phyloP scores from a whole-genome alignment of 1,284 basidiomycete genomes.

The Heterobasidion occidentale region DNA sequence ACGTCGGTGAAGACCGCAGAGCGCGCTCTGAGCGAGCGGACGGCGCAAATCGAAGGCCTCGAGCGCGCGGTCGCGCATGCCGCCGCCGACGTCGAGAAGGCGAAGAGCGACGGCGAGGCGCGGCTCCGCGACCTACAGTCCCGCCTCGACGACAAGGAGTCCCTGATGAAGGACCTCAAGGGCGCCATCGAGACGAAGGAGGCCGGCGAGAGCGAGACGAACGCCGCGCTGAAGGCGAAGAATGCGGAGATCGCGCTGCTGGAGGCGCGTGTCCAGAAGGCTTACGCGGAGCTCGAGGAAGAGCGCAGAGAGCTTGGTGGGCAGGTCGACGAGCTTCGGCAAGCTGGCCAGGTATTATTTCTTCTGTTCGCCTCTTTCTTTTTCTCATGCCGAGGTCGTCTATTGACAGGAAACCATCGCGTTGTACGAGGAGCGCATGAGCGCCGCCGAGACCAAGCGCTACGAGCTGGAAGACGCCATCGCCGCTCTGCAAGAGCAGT shows the following conservation, averaged over 20 bases:
- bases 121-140: conserved; percentile 38
- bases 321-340: conserved; percentile 76
- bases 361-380: conserved; percentile 3
- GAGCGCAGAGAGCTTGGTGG: conserved; percentile 57
- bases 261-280: conserved; percentile 39
- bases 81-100: conserved; percentile 36
- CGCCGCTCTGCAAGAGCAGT: conserved; percentile 53
- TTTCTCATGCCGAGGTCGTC: neutral
- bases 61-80: conserved; percentile 39
- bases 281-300: conserved; percentile 46
- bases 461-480: conserved; percentile 76
- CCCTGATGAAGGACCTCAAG: conserved; percentile 39
- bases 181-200: conserved; percentile 46
- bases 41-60: conserved; percentile 41
- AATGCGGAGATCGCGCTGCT: conserved; percentile 48
- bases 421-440: conserved; percentile 84
- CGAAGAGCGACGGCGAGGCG: conserved; percentile 35
- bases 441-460: conserved; percentile 57
- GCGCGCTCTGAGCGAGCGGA: conserved; percentile 40
- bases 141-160: conserved; percentile 38
- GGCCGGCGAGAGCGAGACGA: conserved; percentile 41
- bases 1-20: conserved; percentile 37
- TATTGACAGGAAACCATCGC: conserved; percentile 75
- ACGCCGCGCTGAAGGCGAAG: conserved; percentile 43
- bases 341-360: conserved; percentile 70